Base-by-base conservation (phyloP, 1,139 yeast genomes). In the Schizosaccharomyces versatilis region DNA sequence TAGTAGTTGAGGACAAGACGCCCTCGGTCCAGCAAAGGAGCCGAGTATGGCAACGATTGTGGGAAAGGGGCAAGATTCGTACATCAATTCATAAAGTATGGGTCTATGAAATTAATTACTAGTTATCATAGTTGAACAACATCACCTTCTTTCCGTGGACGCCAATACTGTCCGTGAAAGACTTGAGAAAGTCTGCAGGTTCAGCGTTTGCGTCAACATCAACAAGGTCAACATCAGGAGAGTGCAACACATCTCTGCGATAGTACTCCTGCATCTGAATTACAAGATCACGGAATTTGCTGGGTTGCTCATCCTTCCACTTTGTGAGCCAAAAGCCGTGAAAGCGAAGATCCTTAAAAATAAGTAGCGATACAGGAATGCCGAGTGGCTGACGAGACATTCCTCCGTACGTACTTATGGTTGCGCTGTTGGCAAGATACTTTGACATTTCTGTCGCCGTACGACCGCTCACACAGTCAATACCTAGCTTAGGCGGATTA, bases 381-480 rank as follows among this genome's bases (percentile, higher is more conserved):
- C 78, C 76, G 36, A 93, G 93, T 2, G 98, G 98, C 69, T 85
- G 90, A 72, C 80, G 80, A 6, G 97, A 84, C 98, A 90, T 90
- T 53, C 95, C 98, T 38, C 99, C 99, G 65, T 90, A 90, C 0
- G 98, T 86, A 62, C 84, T 78, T 73, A 90, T 73, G 60, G 82
- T 73, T 1, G 79, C 79, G 38, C 86, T 84, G 14, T 54, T 44
- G 54, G 76, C 78, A 59, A 90, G 73, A 65, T 86, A 86, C 61
- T 95, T 75, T 7, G 95, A 90, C 61, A 90, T 72, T 49, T 81
- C 80, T 1, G 94, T 74, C 47, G 86, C 76, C 44, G 85, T 80
- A 60, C 81, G 76, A 38, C 98, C 98, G 54, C 98, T 96, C 52
- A 90, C 93, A 64, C 95, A 84, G 68, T 93, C 90, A 60, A 90